A percentile compares a stretch with the other conserved stretches of the same genome.
Evolutionary conservation across 2,329 filamentous ascomycete genomes (phyloP).

Genomic region (Tetracladium maxilliforme): DNA sequence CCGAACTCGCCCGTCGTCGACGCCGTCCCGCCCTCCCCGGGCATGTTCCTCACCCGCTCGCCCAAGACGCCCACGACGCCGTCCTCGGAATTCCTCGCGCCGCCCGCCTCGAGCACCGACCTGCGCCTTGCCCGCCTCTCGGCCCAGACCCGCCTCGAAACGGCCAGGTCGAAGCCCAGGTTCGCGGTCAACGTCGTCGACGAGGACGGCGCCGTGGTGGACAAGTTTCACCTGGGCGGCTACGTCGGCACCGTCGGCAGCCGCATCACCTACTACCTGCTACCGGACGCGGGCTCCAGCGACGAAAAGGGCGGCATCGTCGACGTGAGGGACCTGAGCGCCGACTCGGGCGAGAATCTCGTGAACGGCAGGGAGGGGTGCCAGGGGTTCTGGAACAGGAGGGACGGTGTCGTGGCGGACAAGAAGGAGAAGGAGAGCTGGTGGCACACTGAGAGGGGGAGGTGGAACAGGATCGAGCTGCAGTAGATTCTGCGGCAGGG

Average conservation of each 20-base stretch:
- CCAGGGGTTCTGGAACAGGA: slow-evolving; percentile 10
- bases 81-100: slow-evolving; percentile 9
- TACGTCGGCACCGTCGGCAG: slow-evolving; percentile 48
- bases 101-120: not conserved
- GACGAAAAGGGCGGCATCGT: slow-evolving; percentile 41
- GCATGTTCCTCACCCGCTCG: not conserved
- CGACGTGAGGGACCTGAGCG: slow-evolving; percentile 34
- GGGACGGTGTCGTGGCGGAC: slow-evolving; percentile 4
- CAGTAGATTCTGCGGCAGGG: no score
- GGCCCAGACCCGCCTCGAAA: slow-evolving; percentile 51
- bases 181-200: slow-evolving; percentile 44
- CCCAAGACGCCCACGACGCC: slow-evolving; percentile 8
- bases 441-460: slow-evolving; percentile 12
- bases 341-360: slow-evolving; percentile 29
- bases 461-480: slow-evolving; percentile 11
- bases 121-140: slow-evolving; percentile 37
- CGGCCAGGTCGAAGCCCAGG: slow-evolving; percentile 33
- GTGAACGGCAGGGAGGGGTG: slow-evolving; percentile 8
- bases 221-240: slow-evolving; percentile 39
- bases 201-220: slow-evolving; percentile 27
- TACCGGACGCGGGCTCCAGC: slow-evolving; percentile 36
- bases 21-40: not conserved
- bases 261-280: slow-evolving; percentile 42
- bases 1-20: slow-evolving; percentile 11
- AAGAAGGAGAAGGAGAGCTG: slow-evolving; percentile 11